Evolutionary conservation across 2,329 filamentous ascomycete genomes (phyloP).

Genomic region (Colletotrichum plurivorum): DNA sequence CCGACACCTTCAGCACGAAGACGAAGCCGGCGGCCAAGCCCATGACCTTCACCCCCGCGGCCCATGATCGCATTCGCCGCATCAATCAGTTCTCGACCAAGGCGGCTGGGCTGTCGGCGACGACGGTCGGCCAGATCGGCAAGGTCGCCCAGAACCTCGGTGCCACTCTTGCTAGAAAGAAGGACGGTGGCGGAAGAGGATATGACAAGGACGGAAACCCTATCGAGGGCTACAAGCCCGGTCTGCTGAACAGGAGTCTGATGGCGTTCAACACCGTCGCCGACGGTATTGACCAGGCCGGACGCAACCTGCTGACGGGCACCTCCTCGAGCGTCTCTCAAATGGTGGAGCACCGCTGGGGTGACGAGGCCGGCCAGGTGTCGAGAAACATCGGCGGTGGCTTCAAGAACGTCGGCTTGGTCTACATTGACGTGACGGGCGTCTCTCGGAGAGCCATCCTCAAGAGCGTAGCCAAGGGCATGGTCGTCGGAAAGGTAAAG

Average conservation of each 20-base stretch:
- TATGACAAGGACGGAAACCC: constrained; percentile 79
- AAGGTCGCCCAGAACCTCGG: constrained; percentile 92
- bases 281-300: constrained; percentile 92
- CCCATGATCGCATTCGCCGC: constrained; percentile 87
- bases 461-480: constrained; percentile 96
- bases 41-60: constrained; percentile 88
- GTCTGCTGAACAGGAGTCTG: constrained; percentile 93
- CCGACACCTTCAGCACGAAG: constrained; percentile 84
- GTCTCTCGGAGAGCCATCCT: constrained; percentile 91
- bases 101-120: constrained; percentile 84
- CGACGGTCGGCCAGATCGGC: constrained; percentile 87
- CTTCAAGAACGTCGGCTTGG: constrained; percentile 95
- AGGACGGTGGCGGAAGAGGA: constrained; percentile 69
- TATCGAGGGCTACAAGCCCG: constrained; percentile 82
- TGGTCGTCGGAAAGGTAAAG: constrained; percentile 87
- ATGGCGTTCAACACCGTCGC: constrained; percentile 97
- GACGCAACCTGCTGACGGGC: constrained; percentile 81
- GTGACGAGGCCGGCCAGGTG: constrained; percentile 85
- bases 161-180: constrained; percentile 74
- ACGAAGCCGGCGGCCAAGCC: constrained; percentile 84
- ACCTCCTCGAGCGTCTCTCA: constrained; percentile 85
- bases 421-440: constrained; percentile 96
- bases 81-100: constrained; percentile 88
- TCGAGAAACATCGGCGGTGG: constrained; percentile 84
- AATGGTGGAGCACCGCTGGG: constrained; percentile 92